Conservation (phyloP, 306 rosid species). For the Prosopis cineraria region DNA sequence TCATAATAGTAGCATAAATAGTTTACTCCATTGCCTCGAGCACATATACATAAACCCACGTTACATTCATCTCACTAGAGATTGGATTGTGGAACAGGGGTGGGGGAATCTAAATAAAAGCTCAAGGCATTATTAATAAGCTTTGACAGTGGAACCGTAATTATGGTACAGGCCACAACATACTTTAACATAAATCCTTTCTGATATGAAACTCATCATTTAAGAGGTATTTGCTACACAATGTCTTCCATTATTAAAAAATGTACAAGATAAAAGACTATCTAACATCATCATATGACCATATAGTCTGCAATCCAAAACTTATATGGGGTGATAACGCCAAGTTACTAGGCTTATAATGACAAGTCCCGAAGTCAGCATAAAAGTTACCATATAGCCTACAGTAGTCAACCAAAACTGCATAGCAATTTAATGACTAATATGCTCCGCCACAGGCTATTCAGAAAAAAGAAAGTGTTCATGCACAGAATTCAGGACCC, state of each 20-base stretch:
- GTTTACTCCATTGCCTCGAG: background rate
- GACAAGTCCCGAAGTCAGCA: background rate
- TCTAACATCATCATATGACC: background rate
- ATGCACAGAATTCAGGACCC: background rate
- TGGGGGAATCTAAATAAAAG: background rate
- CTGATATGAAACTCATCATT: background rate
- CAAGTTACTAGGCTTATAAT: background rate
- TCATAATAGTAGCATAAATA: background rate
- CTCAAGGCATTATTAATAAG: background rate
- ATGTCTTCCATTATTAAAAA: background rate
- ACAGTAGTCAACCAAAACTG: background rate
- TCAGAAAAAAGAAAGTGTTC: background rate
- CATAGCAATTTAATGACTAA: background rate
- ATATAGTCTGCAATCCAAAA: background rate
- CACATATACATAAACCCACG: conserved; percentile 15
- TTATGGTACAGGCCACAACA: background rate
- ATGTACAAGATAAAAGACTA: background rate
- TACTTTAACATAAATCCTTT: background rate
- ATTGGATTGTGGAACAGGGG: background rate
- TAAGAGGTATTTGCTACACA: background rate
- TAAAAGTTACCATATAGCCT: background rate
- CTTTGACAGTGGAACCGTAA: conserved; percentile 5
- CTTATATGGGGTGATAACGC: background rate
- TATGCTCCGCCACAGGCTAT: background rate
- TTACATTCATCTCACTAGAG: background rate